Conservation (phyloP, 2,329 filamentous ascomycete genomes). For the Claviceps purpurea region DNA sequence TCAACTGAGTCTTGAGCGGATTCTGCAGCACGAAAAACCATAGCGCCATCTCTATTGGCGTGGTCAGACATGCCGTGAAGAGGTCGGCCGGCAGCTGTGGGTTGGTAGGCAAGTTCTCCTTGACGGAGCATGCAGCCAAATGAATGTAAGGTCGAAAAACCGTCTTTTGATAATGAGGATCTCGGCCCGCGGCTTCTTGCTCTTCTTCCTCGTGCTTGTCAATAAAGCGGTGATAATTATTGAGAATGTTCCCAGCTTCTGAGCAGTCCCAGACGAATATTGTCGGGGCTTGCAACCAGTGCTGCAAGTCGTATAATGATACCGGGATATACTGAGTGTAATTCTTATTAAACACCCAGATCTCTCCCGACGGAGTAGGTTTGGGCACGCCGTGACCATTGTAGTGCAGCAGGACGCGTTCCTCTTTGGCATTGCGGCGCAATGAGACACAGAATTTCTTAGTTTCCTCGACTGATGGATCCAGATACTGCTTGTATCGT, state of each 20-base stretch:
- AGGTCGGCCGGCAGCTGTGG: slow-evolving; percentile 85
- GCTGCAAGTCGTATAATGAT: slow-evolving; percentile 85
- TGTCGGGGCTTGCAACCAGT: slow-evolving; percentile 89
- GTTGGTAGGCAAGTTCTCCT: slow-evolving; percentile 89
- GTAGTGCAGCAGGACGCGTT: slow-evolving; percentile 94
- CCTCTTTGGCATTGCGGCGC: slow-evolving; percentile 84
- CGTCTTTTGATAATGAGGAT: slow-evolving; percentile 74
- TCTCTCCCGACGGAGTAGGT: slow-evolving; percentile 87
- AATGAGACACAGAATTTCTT: slow-evolving; percentile 91
- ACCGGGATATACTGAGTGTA: slow-evolving; percentile 99
- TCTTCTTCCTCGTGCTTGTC: slow-evolving; percentile 92
- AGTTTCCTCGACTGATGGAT: slow-evolving; percentile 93
- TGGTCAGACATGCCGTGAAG: slow-evolving; percentile 91
- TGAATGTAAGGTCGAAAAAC: slow-evolving; percentile 63
- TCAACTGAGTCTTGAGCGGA: slow-evolving; percentile 54
- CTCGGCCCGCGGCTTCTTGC: slow-evolving; percentile 57
- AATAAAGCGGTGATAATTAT: slow-evolving; percentile 86
- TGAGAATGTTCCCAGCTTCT: slow-evolving; percentile 87
- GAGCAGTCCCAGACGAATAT: slow-evolving; percentile 98
- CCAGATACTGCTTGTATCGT: slow-evolving; percentile 93
- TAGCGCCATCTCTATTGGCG: slow-evolving; percentile 92
- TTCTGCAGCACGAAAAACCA: slow-evolving; percentile 96
- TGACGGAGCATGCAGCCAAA: slow-evolving; percentile 77
- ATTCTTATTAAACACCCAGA: slow-evolving; percentile 98
- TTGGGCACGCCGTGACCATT: slow-evolving; percentile 96